Evolutionary conservation across 192 early-diverging fungal species (phyloP).

Genomic region (Anaeromyces robustus): DNA sequence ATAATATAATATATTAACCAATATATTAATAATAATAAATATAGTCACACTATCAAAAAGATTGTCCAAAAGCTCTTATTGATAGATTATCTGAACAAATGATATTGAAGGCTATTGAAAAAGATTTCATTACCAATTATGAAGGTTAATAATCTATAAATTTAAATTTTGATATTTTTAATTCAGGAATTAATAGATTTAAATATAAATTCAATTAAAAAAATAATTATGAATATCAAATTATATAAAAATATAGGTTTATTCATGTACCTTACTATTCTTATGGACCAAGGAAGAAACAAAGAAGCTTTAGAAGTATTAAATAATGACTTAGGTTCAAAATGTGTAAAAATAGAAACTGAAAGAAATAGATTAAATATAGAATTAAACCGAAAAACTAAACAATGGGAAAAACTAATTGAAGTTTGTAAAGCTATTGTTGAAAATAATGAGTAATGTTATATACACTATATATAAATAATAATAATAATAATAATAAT

Average conservation of each 20-base stretch:
- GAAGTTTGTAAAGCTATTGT: neutral
- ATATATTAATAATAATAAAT: too few relatives aligned
- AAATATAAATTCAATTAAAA: too few relatives aligned
- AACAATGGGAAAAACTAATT: neutral
- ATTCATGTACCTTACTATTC: slow-evolving; percentile 55
- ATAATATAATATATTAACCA: too few relatives aligned
- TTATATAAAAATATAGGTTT: slow-evolving; percentile 33
- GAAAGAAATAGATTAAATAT: neutral
- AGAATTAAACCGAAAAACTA: neutral
- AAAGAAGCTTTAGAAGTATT: slow-evolving; percentile 47
- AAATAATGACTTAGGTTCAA: slow-evolving; percentile 35
- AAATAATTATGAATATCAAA: too few relatives aligned
- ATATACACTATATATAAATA: too few relatives aligned
- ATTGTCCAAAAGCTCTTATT: slow-evolving; percentile 26
- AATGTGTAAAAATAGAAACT: slow-evolving; percentile 15
- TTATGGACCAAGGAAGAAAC: slow-evolving; percentile 52
- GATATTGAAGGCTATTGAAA: slow-evolving; percentile 57
- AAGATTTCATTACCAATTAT: slow-evolving; percentile 41
- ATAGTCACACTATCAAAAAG: slow-evolving; percentile 2
- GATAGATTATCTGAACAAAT: slow-evolving; percentile 64
- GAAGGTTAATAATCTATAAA: slow-evolving; percentile 38
- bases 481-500: too few relatives aligned
- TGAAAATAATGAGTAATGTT: neutral
- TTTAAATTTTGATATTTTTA: neutral
- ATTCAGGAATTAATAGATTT: too few relatives aligned